Evolutionary conservation across 1,139 yeast species (phyloP), one percentile per base, ranked within the genome.

Genomic region (Hansenula sp.): DNA sequence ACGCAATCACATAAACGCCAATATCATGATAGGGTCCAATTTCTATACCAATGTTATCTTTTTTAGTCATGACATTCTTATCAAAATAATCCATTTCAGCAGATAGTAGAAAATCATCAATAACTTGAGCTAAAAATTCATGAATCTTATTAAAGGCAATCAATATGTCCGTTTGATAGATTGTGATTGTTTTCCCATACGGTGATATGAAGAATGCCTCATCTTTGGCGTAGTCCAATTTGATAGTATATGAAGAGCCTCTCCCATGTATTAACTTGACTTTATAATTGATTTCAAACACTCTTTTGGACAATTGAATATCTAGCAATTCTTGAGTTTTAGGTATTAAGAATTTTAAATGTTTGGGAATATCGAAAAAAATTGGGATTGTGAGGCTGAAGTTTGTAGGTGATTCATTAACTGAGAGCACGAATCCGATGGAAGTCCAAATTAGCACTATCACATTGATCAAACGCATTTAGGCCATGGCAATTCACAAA

Each of bases 201-300:
- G 51, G 51, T 6, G 46, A 41, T 17, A 48, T 34, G 41, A 37
- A 44, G 18, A 41, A 48, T 2, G 49, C 32, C 32, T 48, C 51
- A 4, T 37, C 39, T 2, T 16, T n/a, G 1, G 47, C 35, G 19
- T 32, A 46, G 1, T 47, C 49, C 32, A 48, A 12, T 15, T 38
- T 24, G 4, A 40, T 40, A 5, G 33, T 41, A 40, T 43, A 46
- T 7, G 48, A 38, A 4, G 43, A 25, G 4, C 36, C 37, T 19
- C n/a, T n/a, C 2, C 38, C 38, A 9, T 15, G 13, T 7, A 16
- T 16, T 8, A 21, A 27, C 12, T 11, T 11, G 3, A 17, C 15
- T 6, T 27, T 4, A 24, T 36, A 36, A 3, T 17, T 12, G 11
- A 36, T 36, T 4, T 41, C n/a, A 11, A 44, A 33, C 3, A 36